Evolutionary conservation across 257 asterid species (phyloP), one percentile per base, ranked within the genome.

Genomic region (Forsythia suspensa): DNA sequence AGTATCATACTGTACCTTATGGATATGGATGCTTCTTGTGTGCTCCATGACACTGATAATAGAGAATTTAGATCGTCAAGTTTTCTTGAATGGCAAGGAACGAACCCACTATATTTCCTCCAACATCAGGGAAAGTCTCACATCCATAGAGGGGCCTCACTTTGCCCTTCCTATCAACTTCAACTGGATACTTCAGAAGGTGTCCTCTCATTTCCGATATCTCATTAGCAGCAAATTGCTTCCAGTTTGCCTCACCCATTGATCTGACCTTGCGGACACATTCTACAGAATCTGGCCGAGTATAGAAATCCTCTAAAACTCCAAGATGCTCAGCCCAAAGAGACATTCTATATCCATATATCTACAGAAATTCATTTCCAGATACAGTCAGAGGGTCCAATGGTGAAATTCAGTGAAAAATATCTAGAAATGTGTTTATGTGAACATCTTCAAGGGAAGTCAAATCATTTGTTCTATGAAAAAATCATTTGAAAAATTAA

Each of bases 261-360:
- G 95, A 76, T 77, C 87, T 93, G 12, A 96, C 94, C 21, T 95
- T 89, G 48, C 97, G 82, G 1, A 89, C 97, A n/a, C 98, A 96
- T 82, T 93, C 98, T 48, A 96, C 18, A 4, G 98, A 90, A 75
- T 96, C 98, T 0, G 99, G 97, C 63, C 86, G 78, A 38, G 93
- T 87, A 72, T 87, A 96, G 85, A 95, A 90, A 57, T 96, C 98
- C 84, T 96, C 99, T 63, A 93, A 75, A 38, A 88, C 84, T 44
- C 97, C 99, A 20, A 93, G 84, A 83, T 96, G 99, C 87, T 96
- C 99, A 0, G 99, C 99, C 99, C 99, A 96, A 44, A 96, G 86
- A 6, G 99, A 96, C 98, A 96, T 96, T 80, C 99, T 84, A 76
- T 94, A 96, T 79, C 96, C 98, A 72, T 94, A 90, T 71, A 96